Evolutionary conservation across 2,329 filamentous ascomycete genomes (phyloP).

Genomic region (Pseudonectria buxi): DNA sequence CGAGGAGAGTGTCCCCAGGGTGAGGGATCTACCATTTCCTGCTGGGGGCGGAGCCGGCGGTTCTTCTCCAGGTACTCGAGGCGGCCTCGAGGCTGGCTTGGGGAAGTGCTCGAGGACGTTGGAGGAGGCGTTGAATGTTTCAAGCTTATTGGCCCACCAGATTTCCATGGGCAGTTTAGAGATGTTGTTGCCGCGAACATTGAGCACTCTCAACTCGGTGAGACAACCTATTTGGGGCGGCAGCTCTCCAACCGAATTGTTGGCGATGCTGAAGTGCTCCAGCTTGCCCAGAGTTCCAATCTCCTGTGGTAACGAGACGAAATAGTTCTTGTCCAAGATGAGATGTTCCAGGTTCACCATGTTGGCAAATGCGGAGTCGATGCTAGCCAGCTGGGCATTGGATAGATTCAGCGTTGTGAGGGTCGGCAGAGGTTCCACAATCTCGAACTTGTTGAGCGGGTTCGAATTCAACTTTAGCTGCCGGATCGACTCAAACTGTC

Average conservation of each 20-base stretch:
- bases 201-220: conserved; percentile 74
- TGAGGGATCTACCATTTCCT: conserved; percentile 35
- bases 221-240: conserved; percentile 85
- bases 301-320: conserved; percentile 79
- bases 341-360: conserved; percentile 82
- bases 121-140: conserved; percentile 90
- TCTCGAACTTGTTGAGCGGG: conserved; percentile 87
- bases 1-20: conserved; percentile 40
- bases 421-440: conserved; percentile 69
- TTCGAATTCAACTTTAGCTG: conserved; percentile 89
- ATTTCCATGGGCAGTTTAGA: conserved; percentile 82
- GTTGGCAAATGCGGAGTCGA: conserved; percentile 83
- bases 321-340: conserved; percentile 90
- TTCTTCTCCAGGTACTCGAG: conserved; percentile 52
- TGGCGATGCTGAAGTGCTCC: conserved; percentile 88
- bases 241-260: conserved; percentile 79
- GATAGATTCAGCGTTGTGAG: conserved; percentile 84
- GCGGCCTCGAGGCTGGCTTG: conserved; percentile 68
- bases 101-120: conserved; percentile 90
- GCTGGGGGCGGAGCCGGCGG: conserved; percentile 26
- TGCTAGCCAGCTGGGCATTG: conserved; percentile 81
- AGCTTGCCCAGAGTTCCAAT: conserved; percentile 77
- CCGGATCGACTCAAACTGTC: conserved; percentile 77
- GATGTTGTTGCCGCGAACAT: conserved; percentile 90
- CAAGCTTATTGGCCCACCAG: conserved; percentile 90